Evolutionary conservation across 768 basidiomycete genomes (phyloP), one percentile per base, ranked within the genome.

Genomic region (Phaffia tasmanica): DNA sequence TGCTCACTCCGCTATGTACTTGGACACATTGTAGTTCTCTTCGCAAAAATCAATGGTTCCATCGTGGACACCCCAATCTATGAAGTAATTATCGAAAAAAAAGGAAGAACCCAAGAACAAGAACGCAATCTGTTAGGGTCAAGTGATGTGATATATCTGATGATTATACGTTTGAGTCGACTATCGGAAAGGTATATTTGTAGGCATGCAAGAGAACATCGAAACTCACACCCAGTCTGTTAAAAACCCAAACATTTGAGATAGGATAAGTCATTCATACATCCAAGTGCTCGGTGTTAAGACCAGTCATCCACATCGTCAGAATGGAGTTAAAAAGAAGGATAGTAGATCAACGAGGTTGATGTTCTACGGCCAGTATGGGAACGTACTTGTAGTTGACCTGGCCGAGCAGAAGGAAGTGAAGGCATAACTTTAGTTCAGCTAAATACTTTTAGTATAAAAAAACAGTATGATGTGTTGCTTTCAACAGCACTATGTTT

Each of bases 1-100:
- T n/a, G 53, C 62, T 19, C 29, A 63, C 62, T 63, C 62, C 11
- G 62, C 62, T n/a, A 63, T 53, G 53, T 63, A 63, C n/a, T 25
- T 42, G 1, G 62, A 35, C 15, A 63, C 51, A 30, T 53, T 19
- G 35, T 42, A 54, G 35, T 42, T 42, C 35, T 42, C 35, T 42
- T 42, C 35, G 35, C 35, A 42, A 11, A 42, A 42, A 42, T 42
- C 35, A 11, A 42, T 42, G 11, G 35, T 42, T 42, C 35, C 35
- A 42, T 42, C 35, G 11, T 42, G 35, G 35, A 5, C 29, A 14
- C 49, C 1, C 7, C 25, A 63, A 19, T 14, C 16, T 27, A 27
- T 21, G 35, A 8, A 9, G 49, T 15, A 53, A 50, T n/a, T 30
- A 35, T 7, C 2, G 42, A 23, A 4, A 35, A 23, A 5, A 18